Conservation (phyloP, 78 protist genomes). For the Dictyostelium citrinum region DNA sequence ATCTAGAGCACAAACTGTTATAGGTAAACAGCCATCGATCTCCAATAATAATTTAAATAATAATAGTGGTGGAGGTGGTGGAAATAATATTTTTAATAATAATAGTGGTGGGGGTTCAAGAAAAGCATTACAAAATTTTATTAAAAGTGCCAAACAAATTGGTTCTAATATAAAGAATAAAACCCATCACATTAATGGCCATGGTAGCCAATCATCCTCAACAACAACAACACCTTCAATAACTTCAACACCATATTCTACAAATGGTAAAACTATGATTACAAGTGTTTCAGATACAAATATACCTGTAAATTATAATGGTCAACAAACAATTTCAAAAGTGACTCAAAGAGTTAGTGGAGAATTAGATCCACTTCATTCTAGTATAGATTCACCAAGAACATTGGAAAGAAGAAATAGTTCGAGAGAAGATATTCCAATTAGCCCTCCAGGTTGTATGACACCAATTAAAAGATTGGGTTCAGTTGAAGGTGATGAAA, state of each 20-base stretch:
- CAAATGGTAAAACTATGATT: background rate
- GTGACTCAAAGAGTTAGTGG: background rate
- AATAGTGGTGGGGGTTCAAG: background rate
- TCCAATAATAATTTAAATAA: background rate
- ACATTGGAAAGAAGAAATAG: slow-evolving; percentile 3
- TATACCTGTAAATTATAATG: background rate
- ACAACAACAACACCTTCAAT: background rate
- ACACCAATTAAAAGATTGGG: background rate
- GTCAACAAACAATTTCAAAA: background rate
- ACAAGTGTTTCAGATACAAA: background rate
- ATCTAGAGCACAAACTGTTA: background rate
- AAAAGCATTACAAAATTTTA: background rate
- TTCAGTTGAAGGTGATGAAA: background rate
- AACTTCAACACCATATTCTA: background rate
- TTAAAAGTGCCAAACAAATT: background rate
- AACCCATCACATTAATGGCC: background rate
- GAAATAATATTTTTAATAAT: background rate
- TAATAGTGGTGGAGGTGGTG: background rate
- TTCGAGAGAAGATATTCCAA: background rate
- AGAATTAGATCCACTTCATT: background rate
- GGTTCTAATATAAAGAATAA: background rate
- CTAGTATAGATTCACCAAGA: background rate
- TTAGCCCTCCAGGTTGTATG: background rate
- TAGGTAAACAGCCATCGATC: background rate
- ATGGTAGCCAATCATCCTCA: background rate